Conservation (phyloP, 139 green algal species). For the Micractinium sp. region DNA sequence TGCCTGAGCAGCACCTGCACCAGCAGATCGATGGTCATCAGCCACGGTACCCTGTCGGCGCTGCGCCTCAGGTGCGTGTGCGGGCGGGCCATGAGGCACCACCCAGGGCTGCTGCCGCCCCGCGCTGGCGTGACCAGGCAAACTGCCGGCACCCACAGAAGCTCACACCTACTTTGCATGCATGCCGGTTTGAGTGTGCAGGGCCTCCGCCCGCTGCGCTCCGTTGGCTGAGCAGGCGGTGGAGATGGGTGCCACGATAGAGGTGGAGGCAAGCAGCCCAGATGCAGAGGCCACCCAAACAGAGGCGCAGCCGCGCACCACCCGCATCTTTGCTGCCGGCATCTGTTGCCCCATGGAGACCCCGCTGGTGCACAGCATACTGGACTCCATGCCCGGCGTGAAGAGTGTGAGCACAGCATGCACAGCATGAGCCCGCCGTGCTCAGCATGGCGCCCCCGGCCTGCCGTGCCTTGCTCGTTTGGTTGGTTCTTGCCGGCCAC, state of each 20-base stretch:
- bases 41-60: not conserved
- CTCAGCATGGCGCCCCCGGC: too few species aligned
- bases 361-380: constrained; percentile 62
- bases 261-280: not conserved
- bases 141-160: not conserved
- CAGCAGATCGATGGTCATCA: not conserved
- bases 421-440: not conserved
- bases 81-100: not conserved
- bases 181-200: too few species aligned
- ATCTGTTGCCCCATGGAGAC: constrained; percentile 76
- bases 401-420: constrained; percentile 40
- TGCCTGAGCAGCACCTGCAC: not conserved
- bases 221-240: not conserved
- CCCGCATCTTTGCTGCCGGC: constrained; percentile 56
- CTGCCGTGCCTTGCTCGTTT: not conserved
- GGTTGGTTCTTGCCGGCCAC: not conserved
- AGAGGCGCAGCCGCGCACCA: constrained; percentile 18
- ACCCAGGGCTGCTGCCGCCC: too few species aligned
- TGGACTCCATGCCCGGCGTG: constrained; percentile 66
- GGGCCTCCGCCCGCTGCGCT: not conserved
- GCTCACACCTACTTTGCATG: not conserved
- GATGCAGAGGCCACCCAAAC: not conserved
- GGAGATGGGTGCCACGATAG: not conserved
- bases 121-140: too few species aligned
- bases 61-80: not conserved